A percentile compares a stretch with the other conserved stretches of the same genome.
These are phyloP conservation scores for Perkinsus chesapeaki DNA, from an alignment of 169 alveolate genomes.

Conservation along the genomic window DNA sequence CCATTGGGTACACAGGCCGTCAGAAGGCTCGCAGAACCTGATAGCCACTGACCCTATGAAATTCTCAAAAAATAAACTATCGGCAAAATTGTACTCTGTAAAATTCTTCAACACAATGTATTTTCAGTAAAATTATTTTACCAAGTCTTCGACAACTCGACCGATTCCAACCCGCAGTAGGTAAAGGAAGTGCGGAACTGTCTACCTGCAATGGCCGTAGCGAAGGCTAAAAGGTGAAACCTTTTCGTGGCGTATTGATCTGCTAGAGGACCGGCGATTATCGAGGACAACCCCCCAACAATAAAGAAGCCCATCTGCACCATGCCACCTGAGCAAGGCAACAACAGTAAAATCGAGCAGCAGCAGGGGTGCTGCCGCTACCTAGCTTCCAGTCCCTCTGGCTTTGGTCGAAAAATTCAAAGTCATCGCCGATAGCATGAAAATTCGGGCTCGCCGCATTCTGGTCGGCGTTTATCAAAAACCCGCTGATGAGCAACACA, in stretches of 20 bases:
- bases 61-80: no score
- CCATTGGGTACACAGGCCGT: background rate
- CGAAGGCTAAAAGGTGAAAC: background rate
- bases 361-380: background rate
- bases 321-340: background rate
- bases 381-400: background rate
- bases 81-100: no score
- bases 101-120: no score
- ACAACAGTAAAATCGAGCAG: background rate
- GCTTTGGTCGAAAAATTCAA: background rate
- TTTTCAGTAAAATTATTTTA: no score
- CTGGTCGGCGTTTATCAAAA: background rate
- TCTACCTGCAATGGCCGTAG: background rate
- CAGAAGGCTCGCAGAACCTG: background rate
- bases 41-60: no score
- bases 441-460: background rate
- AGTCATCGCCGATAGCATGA: background rate
- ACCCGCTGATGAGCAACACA: background rate
- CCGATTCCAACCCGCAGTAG: no score
- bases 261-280: background rate
- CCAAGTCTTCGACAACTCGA: no score
- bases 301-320: constrained; percentile 8
- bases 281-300: background rate
- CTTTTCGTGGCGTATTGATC: background rate
- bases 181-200: no score